Evolutionary conservation across 441 rosid species (phyloP).

Genomic region (Biscutella auriculata): DNA sequence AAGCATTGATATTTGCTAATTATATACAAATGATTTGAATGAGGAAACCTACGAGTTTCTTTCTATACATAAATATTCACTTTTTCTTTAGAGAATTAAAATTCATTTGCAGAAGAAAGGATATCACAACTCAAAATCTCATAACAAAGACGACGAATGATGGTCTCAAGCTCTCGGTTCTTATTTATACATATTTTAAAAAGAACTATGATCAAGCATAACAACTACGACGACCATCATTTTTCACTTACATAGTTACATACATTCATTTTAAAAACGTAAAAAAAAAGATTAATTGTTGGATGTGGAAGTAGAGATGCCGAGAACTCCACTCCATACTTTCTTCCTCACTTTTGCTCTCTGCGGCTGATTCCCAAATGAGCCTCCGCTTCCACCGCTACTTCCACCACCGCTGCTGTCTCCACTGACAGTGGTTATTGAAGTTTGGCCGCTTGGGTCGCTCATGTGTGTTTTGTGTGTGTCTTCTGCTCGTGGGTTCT

Average conservation of each 20-base stretch:
- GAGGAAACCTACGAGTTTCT: no score
- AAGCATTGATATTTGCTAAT: no score
- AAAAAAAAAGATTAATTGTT: background rate
- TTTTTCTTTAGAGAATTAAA: no score
- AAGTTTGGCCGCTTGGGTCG: slow-evolving; percentile 16
- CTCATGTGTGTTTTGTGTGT: slow-evolving; percentile 16
- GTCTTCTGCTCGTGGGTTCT: slow-evolving; percentile 1
- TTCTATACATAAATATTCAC: no score
- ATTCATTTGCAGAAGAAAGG: no score
- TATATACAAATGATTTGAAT: no score
- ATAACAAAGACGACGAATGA: slow-evolving; percentile 1
- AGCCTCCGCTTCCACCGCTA: slow-evolving; percentile 1
- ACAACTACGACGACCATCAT: slow-evolving; percentile 1
- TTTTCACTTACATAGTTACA: no score
- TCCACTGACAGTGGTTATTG: slow-evolving; percentile 8
- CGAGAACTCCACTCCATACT: slow-evolving; percentile 21
- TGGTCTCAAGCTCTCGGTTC: background rate
- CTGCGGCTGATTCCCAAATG: slow-evolving; percentile 15
- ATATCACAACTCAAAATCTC: no score
- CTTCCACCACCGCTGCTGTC: background rate
- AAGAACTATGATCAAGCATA: slow-evolving; percentile 2
- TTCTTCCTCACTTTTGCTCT: slow-evolving; percentile 19
- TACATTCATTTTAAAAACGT: background rate
- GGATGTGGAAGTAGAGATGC: slow-evolving; percentile 15
- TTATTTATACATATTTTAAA: slow-evolving; percentile 1